Evolutionary conservation across 1,284 basidiomycete genomes (phyloP), one percentile per base, ranked within the genome.

Genomic region (Tylopilus sp.): DNA sequence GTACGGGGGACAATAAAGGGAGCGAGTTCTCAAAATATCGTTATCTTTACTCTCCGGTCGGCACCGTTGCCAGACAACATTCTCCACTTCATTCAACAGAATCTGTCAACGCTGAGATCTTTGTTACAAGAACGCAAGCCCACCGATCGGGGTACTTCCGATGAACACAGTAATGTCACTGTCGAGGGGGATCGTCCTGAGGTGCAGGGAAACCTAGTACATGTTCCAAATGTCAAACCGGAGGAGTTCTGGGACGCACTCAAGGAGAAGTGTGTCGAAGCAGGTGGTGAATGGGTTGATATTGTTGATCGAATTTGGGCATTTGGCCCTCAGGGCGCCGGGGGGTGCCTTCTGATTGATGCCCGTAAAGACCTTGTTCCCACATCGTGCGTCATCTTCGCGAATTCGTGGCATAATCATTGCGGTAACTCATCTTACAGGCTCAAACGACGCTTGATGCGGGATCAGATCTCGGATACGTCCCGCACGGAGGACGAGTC

Each of bases 261-360:
- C 7, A 73, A 78, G n/a, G 74, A 75, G 9, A 75, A 84, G 25
- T 89, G 90, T 56, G 70, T 75, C 37, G 74, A 80, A 49, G 82
- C 75, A 4, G 94, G 92, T 3, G 78, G 82, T 3, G 92, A 97
- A 55, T 98, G 95, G 94, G 69, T 67, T 3, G 80, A 80, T 41
- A 65, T 94, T 8, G 77, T 74, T 0, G 86, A 92, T 41, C 78
- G 74, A 47, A 80, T 97, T 1, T 96, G 93, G 89, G 82, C 90
- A 13, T 96, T 97, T 68, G 97, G 97, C 0, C 96, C 97, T 0
- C 87, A 89, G 55, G 73, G 82, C 45, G 82, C 89, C 16, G 96
- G 96, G 0, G 84, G 91, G 5, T 97, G 96, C 65, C 61, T 99
- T 13, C 71, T 99, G 7, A 74, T 98, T 11, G 96, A 97, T 69